Evolutionary conservation across 768 basidiomycete species (phyloP).

Genomic region (Naganishia antarctica): DNA sequence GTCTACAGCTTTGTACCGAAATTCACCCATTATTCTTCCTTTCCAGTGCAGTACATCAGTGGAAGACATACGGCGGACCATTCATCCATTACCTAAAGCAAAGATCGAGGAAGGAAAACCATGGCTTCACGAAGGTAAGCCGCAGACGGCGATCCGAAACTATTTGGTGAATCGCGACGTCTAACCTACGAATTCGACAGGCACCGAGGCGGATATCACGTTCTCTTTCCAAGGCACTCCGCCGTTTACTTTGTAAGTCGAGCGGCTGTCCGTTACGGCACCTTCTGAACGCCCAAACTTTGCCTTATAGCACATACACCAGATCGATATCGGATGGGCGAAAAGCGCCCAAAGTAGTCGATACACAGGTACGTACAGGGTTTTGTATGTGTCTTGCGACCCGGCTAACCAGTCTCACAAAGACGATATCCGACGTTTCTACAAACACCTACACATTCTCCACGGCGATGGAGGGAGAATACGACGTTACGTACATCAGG

Average conservation of each 20-base stretch:
- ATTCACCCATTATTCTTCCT: conserved; percentile 10
- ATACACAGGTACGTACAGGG: conserved; percentile 45
- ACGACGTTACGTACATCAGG: conserved; percentile 71
- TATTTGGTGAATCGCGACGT: neutral
- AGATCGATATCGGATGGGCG: conserved; percentile 35
- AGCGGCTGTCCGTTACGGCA: neutral
- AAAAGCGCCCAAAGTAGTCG: conserved; percentile 38
- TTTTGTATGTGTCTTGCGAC: too few species aligned
- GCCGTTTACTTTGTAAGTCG: conserved; percentile 72
- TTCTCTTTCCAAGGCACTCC: conserved; percentile 86
- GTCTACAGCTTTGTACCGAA: neutral
- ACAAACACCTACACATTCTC: conserved; percentile 78
- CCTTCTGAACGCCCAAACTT: too few species aligned
- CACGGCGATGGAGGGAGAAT: conserved; percentile 79
- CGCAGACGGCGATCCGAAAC: too few species aligned
- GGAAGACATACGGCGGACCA: conserved; percentile 64
- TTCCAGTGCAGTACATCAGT: conserved; percentile 60
- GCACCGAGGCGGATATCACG: conserved; percentile 80
- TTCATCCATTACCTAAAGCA: conserved; percentile 81
- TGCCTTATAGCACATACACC: conserved; percentile 41
- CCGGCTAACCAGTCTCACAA: neutral
- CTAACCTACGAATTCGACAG: conserved; percentile 49
- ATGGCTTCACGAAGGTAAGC: conserved; percentile 76
- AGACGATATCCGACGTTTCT: conserved; percentile 51
- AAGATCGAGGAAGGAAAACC: conserved; percentile 80